A percentile compares a stretch with the other conserved stretches of the same genome.
phyloP scores from a whole-genome alignment of 164 flowering plant species.

The Litsea cubeba region DNA sequence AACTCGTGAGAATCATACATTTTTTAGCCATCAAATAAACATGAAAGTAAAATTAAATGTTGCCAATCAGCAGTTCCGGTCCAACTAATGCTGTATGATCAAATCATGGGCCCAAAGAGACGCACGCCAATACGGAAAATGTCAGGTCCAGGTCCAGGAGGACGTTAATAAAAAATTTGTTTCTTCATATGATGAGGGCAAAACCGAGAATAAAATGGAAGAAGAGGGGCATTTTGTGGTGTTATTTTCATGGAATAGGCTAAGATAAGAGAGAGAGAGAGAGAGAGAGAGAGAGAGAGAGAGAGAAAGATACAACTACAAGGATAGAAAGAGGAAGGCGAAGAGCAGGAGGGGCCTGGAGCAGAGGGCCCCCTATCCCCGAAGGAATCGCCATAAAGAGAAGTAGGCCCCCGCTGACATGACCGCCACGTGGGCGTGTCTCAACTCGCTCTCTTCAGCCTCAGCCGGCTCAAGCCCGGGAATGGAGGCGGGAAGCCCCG shows the following conservation, averaged over 20 bases:
- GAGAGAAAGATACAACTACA: too few relatives aligned
- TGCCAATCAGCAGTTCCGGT: too few relatives aligned
- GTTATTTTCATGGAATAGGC: neutral
- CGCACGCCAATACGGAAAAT: too few relatives aligned
- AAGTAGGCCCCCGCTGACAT: conserved; percentile 18
- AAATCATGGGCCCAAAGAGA: too few relatives aligned
- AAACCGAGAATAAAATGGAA: neutral
- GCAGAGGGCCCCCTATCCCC: neutral
- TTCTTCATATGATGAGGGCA: too few relatives aligned
- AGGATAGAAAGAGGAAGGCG: neutral
- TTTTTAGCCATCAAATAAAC: too few relatives aligned
- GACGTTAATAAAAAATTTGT: too few relatives aligned
- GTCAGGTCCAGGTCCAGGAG: too few relatives aligned
- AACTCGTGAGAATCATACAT: too few relatives aligned
- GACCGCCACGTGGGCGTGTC: conserved; percentile 25
- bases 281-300: conserved; percentile 5
- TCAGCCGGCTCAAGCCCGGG: conserved; percentile 1
- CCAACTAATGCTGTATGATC: too few relatives aligned
- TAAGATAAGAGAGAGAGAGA: neutral
- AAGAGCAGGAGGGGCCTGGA: neutral
- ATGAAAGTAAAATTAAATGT: too few relatives aligned
- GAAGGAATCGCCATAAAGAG: neutral
- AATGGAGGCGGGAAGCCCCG: neutral
- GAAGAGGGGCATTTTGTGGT: neutral
- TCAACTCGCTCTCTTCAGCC: neutral